Conservation (phyloP, 176 grass and related monocot species). For the Chrysopogon serrulatus region DNA sequence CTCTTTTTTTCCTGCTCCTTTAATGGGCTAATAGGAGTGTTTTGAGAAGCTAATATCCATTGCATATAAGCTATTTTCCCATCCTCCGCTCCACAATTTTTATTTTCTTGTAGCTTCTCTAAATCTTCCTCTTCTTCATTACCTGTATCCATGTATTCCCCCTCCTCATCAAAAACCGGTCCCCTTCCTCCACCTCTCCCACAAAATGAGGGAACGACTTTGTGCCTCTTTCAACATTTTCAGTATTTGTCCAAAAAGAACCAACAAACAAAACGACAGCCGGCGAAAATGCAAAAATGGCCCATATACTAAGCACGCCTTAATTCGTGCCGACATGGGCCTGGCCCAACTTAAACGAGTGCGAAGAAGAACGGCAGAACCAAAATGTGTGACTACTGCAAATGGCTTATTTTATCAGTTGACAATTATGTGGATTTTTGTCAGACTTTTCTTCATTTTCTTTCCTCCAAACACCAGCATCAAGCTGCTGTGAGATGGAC, state of each 20-base stretch:
- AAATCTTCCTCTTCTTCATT: too few relatives aligned
- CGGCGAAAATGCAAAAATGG: neutral
- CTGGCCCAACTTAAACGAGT: neutral
- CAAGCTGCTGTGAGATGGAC: constrained; percentile 36
- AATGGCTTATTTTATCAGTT: neutral
- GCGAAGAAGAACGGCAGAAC: too few relatives aligned
- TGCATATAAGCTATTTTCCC: too few relatives aligned
- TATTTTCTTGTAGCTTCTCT: too few relatives aligned
- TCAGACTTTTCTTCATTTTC: too few relatives aligned
- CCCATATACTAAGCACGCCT: neutral
- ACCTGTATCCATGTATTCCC: too few relatives aligned
- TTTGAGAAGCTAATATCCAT: too few relatives aligned
- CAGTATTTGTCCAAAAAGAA: neutral
- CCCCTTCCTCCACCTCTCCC: too few relatives aligned
- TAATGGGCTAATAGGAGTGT: too few relatives aligned
- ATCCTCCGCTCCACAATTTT: too few relatives aligned
- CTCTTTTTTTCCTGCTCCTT: too few relatives aligned
- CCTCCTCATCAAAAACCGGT: too few relatives aligned
- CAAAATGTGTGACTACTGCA: neutral
- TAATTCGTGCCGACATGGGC: neutral
- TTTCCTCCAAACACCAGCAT: neutral
- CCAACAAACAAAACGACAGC: neutral
- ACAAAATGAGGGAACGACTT: neutral
- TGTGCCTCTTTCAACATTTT: neutral
- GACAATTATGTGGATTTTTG: neutral